Base-by-base conservation (phyloP, 352 stramenopile genomes). In the Sclerospora graminicola region DNA sequence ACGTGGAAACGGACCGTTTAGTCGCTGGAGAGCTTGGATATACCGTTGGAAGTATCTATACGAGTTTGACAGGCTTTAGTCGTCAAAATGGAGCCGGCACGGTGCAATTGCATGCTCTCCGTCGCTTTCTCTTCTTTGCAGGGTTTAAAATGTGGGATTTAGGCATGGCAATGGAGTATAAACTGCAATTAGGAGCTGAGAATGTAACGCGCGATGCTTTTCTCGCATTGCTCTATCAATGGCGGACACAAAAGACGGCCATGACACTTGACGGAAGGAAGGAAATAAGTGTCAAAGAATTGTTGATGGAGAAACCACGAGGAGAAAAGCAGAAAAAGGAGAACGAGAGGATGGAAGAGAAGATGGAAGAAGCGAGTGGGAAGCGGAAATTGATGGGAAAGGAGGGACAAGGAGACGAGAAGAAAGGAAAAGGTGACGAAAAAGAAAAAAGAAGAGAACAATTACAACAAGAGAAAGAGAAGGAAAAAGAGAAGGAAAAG, bases 21-120 rank as follows among this genome's bases (percentile, higher is more conserved):
- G 88, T 70, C 5, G 92, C 80, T 2, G 91, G 92, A 14, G 92
- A 98, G 47, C 66, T 98, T 9, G 89, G 89, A 5, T 97, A 98
- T 60, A 95, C 84, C 4, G 81, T 95, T 7, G 91, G 89, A 28
- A 83, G 71, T 34, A 82, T 95, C 43, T 98, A 97, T 59, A 97
- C 84, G 37, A 90, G 78, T 31, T 54, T 94, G 20, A 91, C 82
- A 36, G 82, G 82, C 24, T 94, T 94, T 44, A 82, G 66, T 30
- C 51, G 67, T 38, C 59, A 65, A 5, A 89, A 50, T 36, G 82
- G 82, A 41, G 75, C 80, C 1, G 82, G 82, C n/a, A 94, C 79
- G 0, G 74, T 94, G 51, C 82, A 94, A 48, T 59, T 94, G 7
- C 74, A 90, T 48, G 82, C 79, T 8, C 57, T 94, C 9, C 78